Conservation (phyloP, 202 grass and related monocot species). For the Musa balbisiana region DNA sequence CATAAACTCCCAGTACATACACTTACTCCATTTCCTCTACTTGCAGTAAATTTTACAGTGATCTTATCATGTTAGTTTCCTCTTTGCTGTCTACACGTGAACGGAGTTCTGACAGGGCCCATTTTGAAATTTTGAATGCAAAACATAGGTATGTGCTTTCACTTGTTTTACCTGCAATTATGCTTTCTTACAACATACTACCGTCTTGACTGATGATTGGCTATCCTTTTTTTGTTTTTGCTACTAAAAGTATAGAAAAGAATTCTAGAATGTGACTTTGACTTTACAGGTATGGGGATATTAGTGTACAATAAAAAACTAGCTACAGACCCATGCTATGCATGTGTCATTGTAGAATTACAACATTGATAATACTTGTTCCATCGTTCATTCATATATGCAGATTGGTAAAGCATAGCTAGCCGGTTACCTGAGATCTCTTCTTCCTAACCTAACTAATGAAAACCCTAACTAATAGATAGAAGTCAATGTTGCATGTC, state of each 20-base stretch:
- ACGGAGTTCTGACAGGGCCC: constrained; percentile 66
- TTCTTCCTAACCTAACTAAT: too few relatives aligned
- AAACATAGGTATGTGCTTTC: constrained; percentile 58
- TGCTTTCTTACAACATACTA: background rate
- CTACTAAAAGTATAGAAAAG: background rate
- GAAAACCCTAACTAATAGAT: too few relatives aligned
- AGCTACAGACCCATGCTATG: too few relatives aligned
- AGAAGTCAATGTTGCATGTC: too few relatives aligned
- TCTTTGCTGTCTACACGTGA: constrained; percentile 84
- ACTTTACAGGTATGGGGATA: background rate
- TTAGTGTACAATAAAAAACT: background rate
- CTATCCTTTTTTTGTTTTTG: background rate
- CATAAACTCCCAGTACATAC: background rate
- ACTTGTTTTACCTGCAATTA: background rate
- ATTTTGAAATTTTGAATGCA: constrained; percentile 89
- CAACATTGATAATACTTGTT: too few relatives aligned
- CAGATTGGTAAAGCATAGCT: too few relatives aligned
- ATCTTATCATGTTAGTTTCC: constrained; percentile 71
- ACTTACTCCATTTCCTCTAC: constrained; percentile 5
- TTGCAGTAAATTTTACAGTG: constrained; percentile 83
- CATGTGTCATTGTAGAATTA: too few relatives aligned
- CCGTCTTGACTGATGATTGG: background rate
- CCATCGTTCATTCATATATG: too few relatives aligned
- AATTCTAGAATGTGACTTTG: background rate
- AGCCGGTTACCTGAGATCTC: too few relatives aligned